Evolutionary conservation across 306 rosid genomes (phyloP), one percentile per base, ranked within the genome.

Genomic region (Cicer bijugum): DNA sequence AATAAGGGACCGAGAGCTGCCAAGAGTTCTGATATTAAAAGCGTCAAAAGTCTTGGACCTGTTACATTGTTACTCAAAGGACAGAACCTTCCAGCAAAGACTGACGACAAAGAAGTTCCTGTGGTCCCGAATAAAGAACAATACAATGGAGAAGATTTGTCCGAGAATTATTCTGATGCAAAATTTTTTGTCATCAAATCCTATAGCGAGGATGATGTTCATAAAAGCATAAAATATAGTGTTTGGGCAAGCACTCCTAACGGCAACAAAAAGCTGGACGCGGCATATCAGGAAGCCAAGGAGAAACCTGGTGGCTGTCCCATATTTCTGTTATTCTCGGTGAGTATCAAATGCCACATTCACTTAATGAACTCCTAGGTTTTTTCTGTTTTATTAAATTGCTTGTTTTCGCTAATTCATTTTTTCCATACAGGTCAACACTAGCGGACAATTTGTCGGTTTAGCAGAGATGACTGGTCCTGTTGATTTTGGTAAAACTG

Each of bases 181-280:
- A 86, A 63, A 9, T 66, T 83, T 82, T 86, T 78, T 50, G 76
- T 86, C 43, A 81, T 86, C 56, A 86, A 86, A 75, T 86, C 89
- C 6, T 86, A 86, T 38, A 86, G 89, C 1, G 89, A 86, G 77
- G 89, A 86, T 75, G 87, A 86, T 63, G 57, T 86, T 77, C 89
- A 86, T 59, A 86, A 86, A 50, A 86, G 89, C 82, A 80, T 86
- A 55, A 86, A 86, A 68, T 86, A 86, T 57, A 42, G 60, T 48
- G 85, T 83, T 70, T 83, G 89, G 89, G 82, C 89, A n/a, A 86
- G 89, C 75, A 85, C 89, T 28, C 78, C 81, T 28, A 86, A 83
- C 6, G 89, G 89, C 19, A 86, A 83, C 62, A 83, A 78, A 53
- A 86, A 83, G 78, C 80, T 86, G 56, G 83, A 78, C 40, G 64